These are phyloP conservation scores for Rhodosporidiobolus sp. DNA, from an alignment of 768 basidiomycete species.

Conservation along the genomic window DNA sequence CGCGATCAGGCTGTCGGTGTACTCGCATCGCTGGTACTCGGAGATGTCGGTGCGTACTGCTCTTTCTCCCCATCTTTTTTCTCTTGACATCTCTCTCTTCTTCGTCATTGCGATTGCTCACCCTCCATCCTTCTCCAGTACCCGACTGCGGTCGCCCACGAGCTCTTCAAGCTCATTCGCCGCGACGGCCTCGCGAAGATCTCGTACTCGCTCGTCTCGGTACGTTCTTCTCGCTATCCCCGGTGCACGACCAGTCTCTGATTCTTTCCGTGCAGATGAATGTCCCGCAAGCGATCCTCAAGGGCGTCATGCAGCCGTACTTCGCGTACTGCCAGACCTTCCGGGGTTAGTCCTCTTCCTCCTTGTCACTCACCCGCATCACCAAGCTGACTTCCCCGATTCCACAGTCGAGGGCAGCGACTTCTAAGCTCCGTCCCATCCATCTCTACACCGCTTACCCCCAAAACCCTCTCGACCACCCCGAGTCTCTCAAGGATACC, in stretches of 20 bases:
- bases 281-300: constrained; percentile 36
- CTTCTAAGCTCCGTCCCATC: background rate
- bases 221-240: background rate
- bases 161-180: constrained; percentile 89
- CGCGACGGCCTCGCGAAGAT: constrained; percentile 93
- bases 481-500: background rate
- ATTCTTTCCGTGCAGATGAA: constrained; percentile 26
- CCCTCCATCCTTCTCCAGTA: constrained; percentile 4
- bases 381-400: background rate
- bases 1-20: constrained; percentile 86
- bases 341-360: constrained; percentile 12
- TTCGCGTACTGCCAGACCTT: constrained; percentile 39
- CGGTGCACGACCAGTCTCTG: background rate
- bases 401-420: constrained; percentile 14
- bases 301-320: constrained; percentile 38
- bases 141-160: constrained; percentile 62
- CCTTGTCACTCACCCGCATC: too few relatives aligned
- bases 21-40: constrained; percentile 76
- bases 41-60: constrained; percentile 71
- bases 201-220: constrained; percentile 78
- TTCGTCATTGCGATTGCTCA: background rate
- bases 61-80: too few relatives aligned
- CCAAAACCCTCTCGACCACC: background rate
- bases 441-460: background rate
- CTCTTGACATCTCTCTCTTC: too few relatives aligned